Percentiles rank a stretch among this genome's conserved stretches.
These are phyloP conservation scores for Cucurbitaria berberidis DNA, from an alignment of 2,329 filamentous ascomycete species.

Conservation along the genomic window DNA sequence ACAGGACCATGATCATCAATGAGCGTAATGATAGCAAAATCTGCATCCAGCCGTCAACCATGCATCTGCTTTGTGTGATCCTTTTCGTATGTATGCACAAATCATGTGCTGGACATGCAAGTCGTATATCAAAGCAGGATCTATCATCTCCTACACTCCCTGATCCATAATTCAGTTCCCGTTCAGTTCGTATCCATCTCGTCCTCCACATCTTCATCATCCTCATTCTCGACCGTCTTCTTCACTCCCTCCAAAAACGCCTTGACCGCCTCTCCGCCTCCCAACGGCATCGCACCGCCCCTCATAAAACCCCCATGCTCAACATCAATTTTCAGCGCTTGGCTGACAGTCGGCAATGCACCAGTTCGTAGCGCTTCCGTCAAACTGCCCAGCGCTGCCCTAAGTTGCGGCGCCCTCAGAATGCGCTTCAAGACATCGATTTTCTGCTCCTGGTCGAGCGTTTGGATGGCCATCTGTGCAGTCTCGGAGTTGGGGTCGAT, in stretches of 20 bases:
- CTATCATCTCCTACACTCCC: background rate
- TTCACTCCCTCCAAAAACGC: slow-evolving; percentile 91
- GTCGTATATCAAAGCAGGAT: background rate
- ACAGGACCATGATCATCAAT: background rate
- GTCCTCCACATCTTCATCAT: slow-evolving; percentile 33
- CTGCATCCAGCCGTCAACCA: background rate
- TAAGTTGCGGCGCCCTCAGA: slow-evolving; percentile 86
- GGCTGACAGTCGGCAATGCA: slow-evolving; percentile 85
- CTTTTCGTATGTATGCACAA: slow-evolving; percentile 9
- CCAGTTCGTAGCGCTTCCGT: slow-evolving; percentile 90
- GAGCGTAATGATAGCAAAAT: background rate
- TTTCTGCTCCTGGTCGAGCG: slow-evolving; percentile 77
- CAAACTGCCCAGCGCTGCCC: slow-evolving; percentile 82
- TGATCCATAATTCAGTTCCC: background rate
- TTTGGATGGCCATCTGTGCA: slow-evolving; percentile 74
- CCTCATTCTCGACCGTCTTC: slow-evolving; percentile 69
- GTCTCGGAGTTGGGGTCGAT: slow-evolving; percentile 72
- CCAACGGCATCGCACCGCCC: slow-evolving; percentile 80
- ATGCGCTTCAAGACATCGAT: slow-evolving; percentile 80
- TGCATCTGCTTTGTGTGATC: background rate
- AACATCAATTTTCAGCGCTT: slow-evolving; percentile 80
- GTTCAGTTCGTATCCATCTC: slow-evolving; percentile 45
- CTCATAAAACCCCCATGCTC: slow-evolving; percentile 83
- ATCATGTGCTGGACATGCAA: slow-evolving; percentile 11
- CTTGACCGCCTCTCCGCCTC: slow-evolving; percentile 86